These are phyloP conservation scores for Brassica napus DNA, from an alignment of 345 rosid species.

Conservation along the genomic window DNA sequence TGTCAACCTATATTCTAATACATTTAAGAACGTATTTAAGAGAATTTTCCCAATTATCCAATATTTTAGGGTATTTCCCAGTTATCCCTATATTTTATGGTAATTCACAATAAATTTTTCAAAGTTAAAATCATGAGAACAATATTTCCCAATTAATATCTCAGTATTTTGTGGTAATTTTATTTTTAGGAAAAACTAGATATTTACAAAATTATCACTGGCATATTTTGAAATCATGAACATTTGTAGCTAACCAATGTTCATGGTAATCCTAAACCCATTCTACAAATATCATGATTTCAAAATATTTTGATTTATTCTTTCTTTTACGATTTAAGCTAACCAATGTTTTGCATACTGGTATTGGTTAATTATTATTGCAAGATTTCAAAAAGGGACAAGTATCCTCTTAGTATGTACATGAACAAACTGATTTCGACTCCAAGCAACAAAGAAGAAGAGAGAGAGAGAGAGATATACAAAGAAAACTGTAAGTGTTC, in stretches of 20 bases:
- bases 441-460: slow-evolving; percentile 6
- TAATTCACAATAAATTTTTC: too few relatives aligned
- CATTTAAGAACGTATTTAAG: too few relatives aligned
- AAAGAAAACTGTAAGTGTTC: background rate
- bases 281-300: background rate
- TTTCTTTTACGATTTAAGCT: background rate
- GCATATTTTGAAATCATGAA: background rate
- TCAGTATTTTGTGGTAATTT: background rate
- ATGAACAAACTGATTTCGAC: slow-evolving; percentile 29
- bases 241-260: background rate
- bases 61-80: too few relatives aligned
- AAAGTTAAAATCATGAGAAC: too few relatives aligned
- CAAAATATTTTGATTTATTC: background rate
- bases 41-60: too few relatives aligned
- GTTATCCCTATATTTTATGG: too few relatives aligned
- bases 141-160: too few relatives aligned
- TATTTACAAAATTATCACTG: background rate
- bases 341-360: background rate
- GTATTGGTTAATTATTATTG: slow-evolving; percentile 19
- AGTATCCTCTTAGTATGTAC: slow-evolving; percentile 15
- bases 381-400: slow-evolving; percentile 18
- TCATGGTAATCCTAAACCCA: too few relatives aligned
- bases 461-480: background rate
- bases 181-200: background rate
- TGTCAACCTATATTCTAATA: too few relatives aligned